Evolutionary conservation across 352 stramenopile species (phyloP).

Genomic region (Pythium dissimile): DNA sequence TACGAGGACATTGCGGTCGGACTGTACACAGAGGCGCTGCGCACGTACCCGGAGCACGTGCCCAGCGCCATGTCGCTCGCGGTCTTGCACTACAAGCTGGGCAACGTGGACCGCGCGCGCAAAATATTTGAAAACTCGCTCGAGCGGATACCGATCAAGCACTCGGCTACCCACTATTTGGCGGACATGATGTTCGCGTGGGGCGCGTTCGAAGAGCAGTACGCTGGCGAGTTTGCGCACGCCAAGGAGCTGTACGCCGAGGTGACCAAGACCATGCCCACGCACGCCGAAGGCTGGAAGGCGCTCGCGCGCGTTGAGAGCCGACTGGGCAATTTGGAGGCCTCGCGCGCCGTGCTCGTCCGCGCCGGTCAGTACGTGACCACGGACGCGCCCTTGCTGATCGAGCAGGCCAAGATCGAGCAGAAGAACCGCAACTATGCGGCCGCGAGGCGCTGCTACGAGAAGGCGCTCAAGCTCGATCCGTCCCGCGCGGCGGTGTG

Average conservation of each 20-base stretch:
- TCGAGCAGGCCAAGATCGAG: constrained; percentile 82
- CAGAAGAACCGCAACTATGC: constrained; percentile 60
- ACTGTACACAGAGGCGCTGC: constrained; percentile 64
- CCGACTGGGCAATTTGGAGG: constrained; percentile 53
- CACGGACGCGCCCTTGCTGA: constrained; percentile 61
- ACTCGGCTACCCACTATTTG: constrained; percentile 38
- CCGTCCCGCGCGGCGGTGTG: constrained; percentile 58
- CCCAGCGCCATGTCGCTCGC: constrained; percentile 79
- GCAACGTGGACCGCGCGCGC: constrained; percentile 41
- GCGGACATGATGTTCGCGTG: constrained; percentile 63
- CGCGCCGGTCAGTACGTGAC: constrained; percentile 65
- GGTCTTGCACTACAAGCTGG: constrained; percentile 52
- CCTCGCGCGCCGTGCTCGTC: constrained; percentile 58
- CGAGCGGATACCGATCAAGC: constrained; percentile 28
- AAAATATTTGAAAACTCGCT: constrained; percentile 69
- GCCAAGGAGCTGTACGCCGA: constrained; percentile 74
- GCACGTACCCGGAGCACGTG: constrained; percentile 58
- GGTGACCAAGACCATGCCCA: constrained; percentile 63
- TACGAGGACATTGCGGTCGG: constrained; percentile 60
- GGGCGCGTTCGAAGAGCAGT: constrained; percentile 73
- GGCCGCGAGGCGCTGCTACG: constrained; percentile 52
- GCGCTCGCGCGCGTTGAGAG: constrained; percentile 63
- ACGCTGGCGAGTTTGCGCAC: constrained; percentile 55
- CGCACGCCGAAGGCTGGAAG: constrained; percentile 62
- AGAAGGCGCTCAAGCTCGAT: constrained; percentile 77